phyloP scores from a whole-genome alignment of 306 rosid genomes.

The Dryas octopetala region DNA sequence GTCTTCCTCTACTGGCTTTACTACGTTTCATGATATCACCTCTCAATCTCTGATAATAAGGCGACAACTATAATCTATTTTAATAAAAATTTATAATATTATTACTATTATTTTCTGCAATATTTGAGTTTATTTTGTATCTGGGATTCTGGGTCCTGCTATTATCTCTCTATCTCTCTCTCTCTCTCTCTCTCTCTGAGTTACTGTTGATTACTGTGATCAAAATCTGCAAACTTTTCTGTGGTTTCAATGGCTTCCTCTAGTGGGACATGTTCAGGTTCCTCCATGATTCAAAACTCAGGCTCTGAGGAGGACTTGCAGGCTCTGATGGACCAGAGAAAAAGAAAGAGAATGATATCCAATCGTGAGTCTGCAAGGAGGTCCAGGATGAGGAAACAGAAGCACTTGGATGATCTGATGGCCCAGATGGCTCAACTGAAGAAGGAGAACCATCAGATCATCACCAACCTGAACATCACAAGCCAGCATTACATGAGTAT shows the following conservation, averaged over 20 bases:
- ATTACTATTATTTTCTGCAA: slow-evolving; percentile 21
- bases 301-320: slow-evolving; percentile 68
- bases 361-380: slow-evolving; percentile 92
- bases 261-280: slow-evolving; percentile 73
- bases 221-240: not conserved
- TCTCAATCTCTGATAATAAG: slow-evolving; percentile 1
- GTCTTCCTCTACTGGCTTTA: slow-evolving; percentile 91
- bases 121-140: slow-evolving; percentile 27
- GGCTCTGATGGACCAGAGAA: slow-evolving; percentile 70
- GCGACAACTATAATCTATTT: not conserved
- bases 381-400: slow-evolving; percentile 89
- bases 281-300: slow-evolving; percentile 55
- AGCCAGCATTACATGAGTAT: slow-evolving; percentile 54
- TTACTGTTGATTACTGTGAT: not conserved
- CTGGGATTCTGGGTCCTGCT: slow-evolving; percentile 46
- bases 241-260: slow-evolving; percentile 70
- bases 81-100: slow-evolving; percentile 1
- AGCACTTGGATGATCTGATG: slow-evolving; percentile 84
- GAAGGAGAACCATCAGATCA: slow-evolving; percentile 73
- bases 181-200: slow-evolving; percentile 4
- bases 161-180: not conserved
- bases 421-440: slow-evolving; percentile 55
- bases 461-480: slow-evolving; percentile 53
- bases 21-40: slow-evolving; percentile 77
- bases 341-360: slow-evolving; percentile 91